phyloP scores from a whole-genome alignment of 1,284 basidiomycete genomes.

The Lignosus rhinocerotis region DNA sequence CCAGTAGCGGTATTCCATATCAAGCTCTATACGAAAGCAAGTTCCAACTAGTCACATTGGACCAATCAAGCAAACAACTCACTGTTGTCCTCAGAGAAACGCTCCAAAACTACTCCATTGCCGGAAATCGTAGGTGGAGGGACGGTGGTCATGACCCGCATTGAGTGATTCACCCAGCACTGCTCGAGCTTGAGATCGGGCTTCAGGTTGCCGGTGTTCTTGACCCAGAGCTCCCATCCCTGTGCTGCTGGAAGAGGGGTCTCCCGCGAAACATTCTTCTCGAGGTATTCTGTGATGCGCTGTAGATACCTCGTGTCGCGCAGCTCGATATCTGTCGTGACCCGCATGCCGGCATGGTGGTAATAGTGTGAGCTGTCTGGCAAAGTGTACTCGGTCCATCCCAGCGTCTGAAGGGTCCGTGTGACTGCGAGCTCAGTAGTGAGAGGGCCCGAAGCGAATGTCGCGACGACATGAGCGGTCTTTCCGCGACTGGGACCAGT shows the following conservation, averaged over 20 bases:
- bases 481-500: slow-evolving; percentile 18
- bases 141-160: slow-evolving; percentile 51
- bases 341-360: slow-evolving; percentile 54
- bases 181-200: slow-evolving; percentile 41
- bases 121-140: slow-evolving; percentile 33
- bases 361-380: slow-evolving; percentile 71
- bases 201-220: slow-evolving; percentile 36
- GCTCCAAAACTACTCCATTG: slow-evolving; percentile 25
- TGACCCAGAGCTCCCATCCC: slow-evolving; percentile 58
- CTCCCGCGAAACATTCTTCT: slow-evolving; percentile 35
- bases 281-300: slow-evolving; percentile 51
- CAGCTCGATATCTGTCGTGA: slow-evolving; percentile 68
- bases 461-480: slow-evolving; percentile 17
- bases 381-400: slow-evolving; percentile 69
- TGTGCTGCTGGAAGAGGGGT: slow-evolving; percentile 33
- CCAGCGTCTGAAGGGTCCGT: slow-evolving; percentile 35
- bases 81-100: slow-evolving; percentile 50
- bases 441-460: slow-evolving; percentile 22
- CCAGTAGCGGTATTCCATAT: slow-evolving; percentile 77
- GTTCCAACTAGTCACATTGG: neutral
- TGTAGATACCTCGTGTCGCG: slow-evolving; percentile 49
- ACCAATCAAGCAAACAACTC: slow-evolving; percentile 32
- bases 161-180: slow-evolving; percentile 67
- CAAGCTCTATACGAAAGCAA: slow-evolving; percentile 45
- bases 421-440: slow-evolving; percentile 30